Evolutionary conservation across 1,284 basidiomycete genomes (phyloP).

Genomic region (Veloporphyrellus conicus): DNA sequence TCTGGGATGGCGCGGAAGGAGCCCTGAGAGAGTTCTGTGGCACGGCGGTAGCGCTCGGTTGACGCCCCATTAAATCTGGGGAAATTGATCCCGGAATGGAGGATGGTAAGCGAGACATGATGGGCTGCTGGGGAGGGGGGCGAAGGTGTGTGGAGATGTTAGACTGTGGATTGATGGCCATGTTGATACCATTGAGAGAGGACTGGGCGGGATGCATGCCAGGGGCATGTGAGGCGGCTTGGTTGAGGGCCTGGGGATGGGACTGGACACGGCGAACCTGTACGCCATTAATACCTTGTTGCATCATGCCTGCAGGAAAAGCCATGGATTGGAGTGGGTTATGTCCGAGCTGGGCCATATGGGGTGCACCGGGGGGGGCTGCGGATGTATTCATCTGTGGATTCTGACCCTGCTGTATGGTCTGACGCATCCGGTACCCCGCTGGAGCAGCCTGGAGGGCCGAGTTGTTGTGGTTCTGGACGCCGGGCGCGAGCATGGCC

Average conservation of each 20-base stretch:
- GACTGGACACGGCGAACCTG: slow-evolving; percentile 48
- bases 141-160: slow-evolving; percentile 37
- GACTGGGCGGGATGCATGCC: slow-evolving; percentile 39
- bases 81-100: slow-evolving; percentile 42
- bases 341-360: slow-evolving; percentile 39
- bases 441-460: slow-evolving; percentile 21
- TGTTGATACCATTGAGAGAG: slow-evolving; percentile 37
- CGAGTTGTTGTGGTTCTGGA: slow-evolving; percentile 16
- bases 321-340: slow-evolving; percentile 37
- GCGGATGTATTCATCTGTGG: slow-evolving; percentile 39
- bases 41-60: slow-evolving; percentile 36
- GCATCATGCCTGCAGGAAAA: slow-evolving; percentile 41
- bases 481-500: slow-evolving; percentile 26
- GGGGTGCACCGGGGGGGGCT: slow-evolving; percentile 31
- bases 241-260: slow-evolving; percentile 45
- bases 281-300: slow-evolving; percentile 30
- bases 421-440: slow-evolving; percentile 30
- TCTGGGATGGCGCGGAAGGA: slow-evolving; percentile 37
- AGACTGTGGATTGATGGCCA: slow-evolving; percentile 41
- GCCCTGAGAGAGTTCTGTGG: slow-evolving; percentile 40
- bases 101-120: slow-evolving; percentile 33
- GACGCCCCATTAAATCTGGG: slow-evolving; percentile 41
- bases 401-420: slow-evolving; percentile 34
- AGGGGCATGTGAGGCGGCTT: slow-evolving; percentile 31
- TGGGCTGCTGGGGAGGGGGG: slow-evolving; percentile 31